phyloP scores from a whole-genome alignment of 768 basidiomycete species.

The Hirschioporus abietinus region DNA sequence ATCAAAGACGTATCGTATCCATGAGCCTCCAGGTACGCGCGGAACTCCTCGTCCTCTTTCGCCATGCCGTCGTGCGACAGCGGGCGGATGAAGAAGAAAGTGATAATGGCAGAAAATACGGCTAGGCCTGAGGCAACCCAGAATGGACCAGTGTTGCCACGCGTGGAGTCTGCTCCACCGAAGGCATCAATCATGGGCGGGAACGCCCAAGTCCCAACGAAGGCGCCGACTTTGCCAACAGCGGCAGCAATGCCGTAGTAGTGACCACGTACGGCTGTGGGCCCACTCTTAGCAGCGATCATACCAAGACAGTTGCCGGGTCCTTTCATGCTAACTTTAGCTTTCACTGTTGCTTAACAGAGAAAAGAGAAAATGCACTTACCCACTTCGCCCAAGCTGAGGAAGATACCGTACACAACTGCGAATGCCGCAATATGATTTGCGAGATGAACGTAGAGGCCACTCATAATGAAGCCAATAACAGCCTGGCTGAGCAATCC shows the following conservation, averaged over 20 bases:
- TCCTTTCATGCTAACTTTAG: constrained; percentile 28
- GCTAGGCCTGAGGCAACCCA: constrained; percentile 77
- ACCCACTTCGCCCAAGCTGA: constrained; percentile 85
- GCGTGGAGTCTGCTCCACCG: constrained; percentile 43
- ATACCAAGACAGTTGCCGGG: constrained; percentile 86
- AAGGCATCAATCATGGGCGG: constrained; percentile 42
- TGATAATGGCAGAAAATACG: constrained; percentile 67
- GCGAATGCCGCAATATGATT: constrained; percentile 70
- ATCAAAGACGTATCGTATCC: constrained; percentile 76
- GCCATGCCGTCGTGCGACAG: constrained; percentile 74
- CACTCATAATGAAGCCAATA: constrained; percentile 88
- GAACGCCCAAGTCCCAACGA: constrained; percentile 74
- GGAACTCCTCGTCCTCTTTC: constrained; percentile 77
- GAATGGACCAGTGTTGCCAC: constrained; percentile 81
- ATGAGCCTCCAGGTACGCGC: constrained; percentile 69
- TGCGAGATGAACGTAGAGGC: constrained; percentile 60
- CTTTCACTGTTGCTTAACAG: neutral
- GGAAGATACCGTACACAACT: constrained; percentile 87
- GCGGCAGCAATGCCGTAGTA: constrained; percentile 87
- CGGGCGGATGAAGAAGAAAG: constrained; percentile 69
- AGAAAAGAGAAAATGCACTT: constrained; percentile 12
- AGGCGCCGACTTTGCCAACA: constrained; percentile 79
- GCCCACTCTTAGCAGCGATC: constrained; percentile 78
- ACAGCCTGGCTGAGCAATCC: constrained; percentile 66
- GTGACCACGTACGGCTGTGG: constrained; percentile 82